Base-by-base conservation (phyloP, 1,139 yeast species). In the Pichiaceae sp. region DNA sequence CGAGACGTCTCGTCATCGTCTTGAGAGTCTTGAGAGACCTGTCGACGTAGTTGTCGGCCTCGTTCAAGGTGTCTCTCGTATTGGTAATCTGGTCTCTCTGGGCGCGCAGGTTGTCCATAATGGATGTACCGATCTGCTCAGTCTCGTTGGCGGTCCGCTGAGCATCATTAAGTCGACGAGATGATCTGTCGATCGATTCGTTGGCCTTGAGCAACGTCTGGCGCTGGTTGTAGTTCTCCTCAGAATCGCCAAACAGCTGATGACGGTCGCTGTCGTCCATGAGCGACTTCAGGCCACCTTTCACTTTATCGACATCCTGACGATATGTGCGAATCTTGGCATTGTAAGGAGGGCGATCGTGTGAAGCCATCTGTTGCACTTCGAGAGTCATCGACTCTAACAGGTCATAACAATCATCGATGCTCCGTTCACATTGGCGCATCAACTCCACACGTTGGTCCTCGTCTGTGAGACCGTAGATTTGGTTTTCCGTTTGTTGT, bases 21-120 rank as follows among this genome's bases (percentile, higher is more conserved):
- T 86, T 79, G 52, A 93, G 66, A 1, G 98, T 93, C 42, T 83
- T 75, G 42, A 93, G 74, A 38, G 94, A 80, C 55, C 82, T 79
- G 59, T 91, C 98, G 37, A 93, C 95, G 52, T 89, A 87, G 1
- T 83, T 77, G 54, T 93, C 97, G 0, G 98, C 97, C 44, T 87
- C 93, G 60, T 75, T 72, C 37, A 93, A 66, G 0, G 95, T 85
- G 35, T 62, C 62, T 56, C 97, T 73, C 14, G 96, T 76, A 47
- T 89, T 87, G 35, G 74, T 63, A 37, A 93, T 75, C 53, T 94
- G 97, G 53, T 93, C 98, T 41, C 98, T 69, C 63, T 93, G 99
- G 17, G 95, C 81, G 42, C 96, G 69, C 48, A 93, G 66, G 57
- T 91, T 96, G 52, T 79, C 79, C 59, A 93, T 70, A 39, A 93